A percentile compares a stretch with the other conserved stretches of the same genome.
These are phyloP conservation scores for Cladosporium colombiae DNA, from an alignment of 2,329 filamentous ascomycete species.

Conservation along the genomic window DNA sequence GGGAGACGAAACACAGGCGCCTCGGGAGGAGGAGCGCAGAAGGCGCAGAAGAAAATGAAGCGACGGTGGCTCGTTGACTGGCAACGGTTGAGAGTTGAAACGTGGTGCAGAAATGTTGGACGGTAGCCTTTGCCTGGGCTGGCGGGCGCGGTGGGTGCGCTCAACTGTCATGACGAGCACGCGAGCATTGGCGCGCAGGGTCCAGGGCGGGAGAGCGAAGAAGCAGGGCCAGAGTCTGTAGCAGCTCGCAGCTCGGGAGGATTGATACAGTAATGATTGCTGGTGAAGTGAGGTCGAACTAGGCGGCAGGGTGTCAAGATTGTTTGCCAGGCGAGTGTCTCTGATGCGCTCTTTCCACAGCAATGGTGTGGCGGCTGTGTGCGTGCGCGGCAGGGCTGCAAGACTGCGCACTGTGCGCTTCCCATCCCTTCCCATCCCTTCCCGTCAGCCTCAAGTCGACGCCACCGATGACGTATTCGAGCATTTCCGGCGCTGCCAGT, in stretches of 20 bases:
- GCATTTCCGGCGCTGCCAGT: not conserved
- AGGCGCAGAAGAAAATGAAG: not conserved
- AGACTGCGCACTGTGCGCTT: not conserved
- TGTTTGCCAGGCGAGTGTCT: not conserved
- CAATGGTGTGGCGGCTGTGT: not conserved
- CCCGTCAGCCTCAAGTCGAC: not conserved
- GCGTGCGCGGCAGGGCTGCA: not conserved
- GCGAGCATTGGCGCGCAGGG: conserved; percentile 4
- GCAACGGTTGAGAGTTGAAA: not conserved
- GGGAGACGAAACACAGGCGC: not conserved
- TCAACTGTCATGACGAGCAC: conserved; percentile 1
- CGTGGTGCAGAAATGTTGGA: conserved; percentile 8
- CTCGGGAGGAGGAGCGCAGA: not conserved
- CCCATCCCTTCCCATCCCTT: not conserved
- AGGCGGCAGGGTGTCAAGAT: not conserved
- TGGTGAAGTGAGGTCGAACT: not conserved
- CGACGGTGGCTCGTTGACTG: not conserved
- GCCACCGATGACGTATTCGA: not conserved
- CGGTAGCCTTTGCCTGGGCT: not conserved
- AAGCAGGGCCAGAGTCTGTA: not conserved
- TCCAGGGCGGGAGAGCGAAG: not conserved
- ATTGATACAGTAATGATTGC: not conserved
- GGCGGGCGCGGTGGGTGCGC: not conserved
- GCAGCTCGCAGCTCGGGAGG: not conserved
- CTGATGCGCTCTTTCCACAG: not conserved